phyloP scores from a whole-genome alignment of 2,329 filamentous ascomycete genomes.

The Fusarium sp. region DNA sequence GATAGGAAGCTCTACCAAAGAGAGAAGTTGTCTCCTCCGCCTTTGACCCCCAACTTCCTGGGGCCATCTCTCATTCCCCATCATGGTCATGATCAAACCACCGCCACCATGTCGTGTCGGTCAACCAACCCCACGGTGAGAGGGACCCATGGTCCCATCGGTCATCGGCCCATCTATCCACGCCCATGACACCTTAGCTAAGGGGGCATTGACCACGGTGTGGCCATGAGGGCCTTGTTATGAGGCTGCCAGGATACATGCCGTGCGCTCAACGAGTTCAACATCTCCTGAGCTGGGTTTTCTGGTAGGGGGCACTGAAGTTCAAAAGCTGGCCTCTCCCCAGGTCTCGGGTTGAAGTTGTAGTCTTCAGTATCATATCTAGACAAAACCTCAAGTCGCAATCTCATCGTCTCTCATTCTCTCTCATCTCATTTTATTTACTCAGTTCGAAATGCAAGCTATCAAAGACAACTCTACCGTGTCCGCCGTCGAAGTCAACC shows the following conservation, averaged over 20 bases:
- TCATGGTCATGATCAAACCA: conserved; percentile 37
- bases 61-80: conserved; percentile 20
- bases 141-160: conserved; percentile 45
- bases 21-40: conserved; percentile 20
- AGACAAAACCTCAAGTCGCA: conserved; percentile 7
- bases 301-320: conserved; percentile 14
- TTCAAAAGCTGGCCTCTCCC: conserved; percentile 34
- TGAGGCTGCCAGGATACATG: conserved; percentile 44
- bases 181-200: conserved; percentile 43
- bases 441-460: conserved; percentile 36
- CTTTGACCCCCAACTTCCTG: conserved; percentile 20
- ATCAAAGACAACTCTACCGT: conserved; percentile 44
- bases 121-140: conserved; percentile 46
- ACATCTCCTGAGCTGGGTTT: conserved; percentile 35
- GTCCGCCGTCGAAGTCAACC: conserved; percentile 38
- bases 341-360: not conserved
- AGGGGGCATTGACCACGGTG: conserved; percentile 48
- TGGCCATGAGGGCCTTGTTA: conserved; percentile 47
- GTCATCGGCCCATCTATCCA: conserved; percentile 51
- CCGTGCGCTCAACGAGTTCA: conserved; percentile 30
- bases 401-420: conserved; percentile 9
- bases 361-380: conserved; percentile 17
- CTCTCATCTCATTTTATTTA: conserved; percentile 17
- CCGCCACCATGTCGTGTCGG: conserved; percentile 48
- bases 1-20: conserved; percentile 16